Evolutionary conservation across 2,329 filamentous ascomycete genomes (phyloP).

Genomic region (Pseudocercospora fuligena): DNA sequence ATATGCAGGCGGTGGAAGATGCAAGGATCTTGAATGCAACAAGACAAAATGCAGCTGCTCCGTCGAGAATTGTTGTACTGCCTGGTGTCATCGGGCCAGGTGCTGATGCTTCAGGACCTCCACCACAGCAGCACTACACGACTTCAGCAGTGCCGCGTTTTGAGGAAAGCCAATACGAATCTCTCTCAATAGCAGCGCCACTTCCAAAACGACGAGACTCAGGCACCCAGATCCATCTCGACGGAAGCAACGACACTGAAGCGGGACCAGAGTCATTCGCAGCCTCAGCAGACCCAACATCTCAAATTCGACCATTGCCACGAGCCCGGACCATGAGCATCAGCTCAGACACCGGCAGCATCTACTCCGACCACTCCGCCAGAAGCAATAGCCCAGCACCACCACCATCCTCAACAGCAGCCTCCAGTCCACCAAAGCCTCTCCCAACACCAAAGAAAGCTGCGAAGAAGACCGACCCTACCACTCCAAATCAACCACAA

Average conservation of each 20-base stretch:
- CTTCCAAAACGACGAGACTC: not conserved
- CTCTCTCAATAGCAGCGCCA: not conserved
- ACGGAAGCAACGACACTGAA: not conserved
- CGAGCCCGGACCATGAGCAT: not conserved
- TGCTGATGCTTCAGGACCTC: not conserved
- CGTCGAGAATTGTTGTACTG: not conserved
- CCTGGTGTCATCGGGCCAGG: not conserved
- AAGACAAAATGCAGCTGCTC: not conserved
- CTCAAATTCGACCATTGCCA: not conserved
- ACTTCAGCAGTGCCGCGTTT: not conserved
- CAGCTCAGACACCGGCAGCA: not conserved
- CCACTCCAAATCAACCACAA: not conserved
- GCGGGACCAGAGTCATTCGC: not conserved
- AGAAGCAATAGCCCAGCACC: not conserved
- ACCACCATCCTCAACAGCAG: not conserved
- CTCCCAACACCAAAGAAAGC: slow-evolving; percentile 1
- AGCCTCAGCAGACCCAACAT: not conserved
- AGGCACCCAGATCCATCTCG: not conserved
- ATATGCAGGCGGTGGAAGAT: not conserved
- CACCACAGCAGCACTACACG: not conserved
- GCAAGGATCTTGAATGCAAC: not conserved
- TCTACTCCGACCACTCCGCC: not conserved
- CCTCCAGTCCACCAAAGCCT: not conserved
- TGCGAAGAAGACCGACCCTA: not conserved
- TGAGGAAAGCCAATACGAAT: not conserved